phyloP scores from a whole-genome alignment of 2,329 filamentous ascomycete species.

The Dactylellina cionopaga region DNA sequence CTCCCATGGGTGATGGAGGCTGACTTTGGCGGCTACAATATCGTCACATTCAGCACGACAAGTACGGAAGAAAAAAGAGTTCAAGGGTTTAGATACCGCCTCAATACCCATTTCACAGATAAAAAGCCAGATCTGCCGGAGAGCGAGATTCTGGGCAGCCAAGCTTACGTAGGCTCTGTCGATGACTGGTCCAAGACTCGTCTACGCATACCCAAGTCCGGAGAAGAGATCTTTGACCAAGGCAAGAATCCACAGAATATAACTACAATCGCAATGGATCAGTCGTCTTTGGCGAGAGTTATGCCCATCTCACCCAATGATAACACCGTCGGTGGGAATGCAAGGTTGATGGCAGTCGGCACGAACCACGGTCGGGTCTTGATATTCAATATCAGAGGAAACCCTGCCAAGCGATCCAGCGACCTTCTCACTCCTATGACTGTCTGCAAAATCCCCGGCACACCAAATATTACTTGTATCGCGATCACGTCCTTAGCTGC shows the following conservation, averaged over 20 bases:
- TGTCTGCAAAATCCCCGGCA: conserved; percentile 47
- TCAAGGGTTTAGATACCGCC: conserved; percentile 42
- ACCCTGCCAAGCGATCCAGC: conserved; percentile 37
- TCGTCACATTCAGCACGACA: conserved; percentile 35
- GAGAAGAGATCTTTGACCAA: conserved; percentile 50
- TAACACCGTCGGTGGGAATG: conserved; percentile 46
- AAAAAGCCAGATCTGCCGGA: conserved; percentile 35
- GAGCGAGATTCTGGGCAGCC: conserved; percentile 35
- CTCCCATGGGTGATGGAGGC: conserved; percentile 44
- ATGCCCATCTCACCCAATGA: conserved; percentile 36
- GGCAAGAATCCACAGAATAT: conserved; percentile 49
- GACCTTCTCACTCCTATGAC: conserved; percentile 40
- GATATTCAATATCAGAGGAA: conserved; percentile 45
- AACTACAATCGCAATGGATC: conserved; percentile 32
- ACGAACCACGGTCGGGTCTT: conserved; percentile 45
- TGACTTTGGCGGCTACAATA: conserved; percentile 47
- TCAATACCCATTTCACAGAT: conserved; percentile 42
- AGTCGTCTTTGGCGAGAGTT: conserved; percentile 23
- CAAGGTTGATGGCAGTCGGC: conserved; percentile 36
- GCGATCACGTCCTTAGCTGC: conserved; percentile 38
- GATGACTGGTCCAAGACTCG: conserved; percentile 47
- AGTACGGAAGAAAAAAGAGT: conserved; percentile 42
- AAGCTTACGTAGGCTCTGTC: conserved; percentile 34
- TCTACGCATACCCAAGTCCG: conserved; percentile 50
- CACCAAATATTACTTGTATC: conserved; percentile 43